Conservation (phyloP, 345 rosid genomes). For the Pistacia atlantica region DNA sequence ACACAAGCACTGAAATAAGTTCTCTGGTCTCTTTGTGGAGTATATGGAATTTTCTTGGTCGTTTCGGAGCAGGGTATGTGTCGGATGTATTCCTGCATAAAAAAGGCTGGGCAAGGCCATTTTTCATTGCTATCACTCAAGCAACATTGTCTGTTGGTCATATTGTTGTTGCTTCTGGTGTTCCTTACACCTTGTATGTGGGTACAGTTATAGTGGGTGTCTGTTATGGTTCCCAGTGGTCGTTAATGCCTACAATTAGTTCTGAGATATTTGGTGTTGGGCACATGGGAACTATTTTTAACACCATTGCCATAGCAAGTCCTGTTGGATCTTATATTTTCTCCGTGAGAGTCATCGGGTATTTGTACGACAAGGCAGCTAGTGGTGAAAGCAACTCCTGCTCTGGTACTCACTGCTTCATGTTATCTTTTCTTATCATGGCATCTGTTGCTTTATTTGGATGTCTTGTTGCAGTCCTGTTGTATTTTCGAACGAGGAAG, state of each 20-base stretch:
- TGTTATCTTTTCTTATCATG: constrained; percentile 75
- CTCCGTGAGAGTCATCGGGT: constrained; percentile 81
- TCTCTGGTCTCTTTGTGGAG: constrained; percentile 77
- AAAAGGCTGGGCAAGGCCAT: constrained; percentile 74
- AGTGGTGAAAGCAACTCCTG: constrained; percentile 50
- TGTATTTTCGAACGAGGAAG: constrained; percentile 61
- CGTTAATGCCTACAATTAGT: constrained; percentile 78
- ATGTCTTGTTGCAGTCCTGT: constrained; percentile 47
- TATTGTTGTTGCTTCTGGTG: constrained; percentile 69
- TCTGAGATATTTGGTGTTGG: constrained; percentile 74
- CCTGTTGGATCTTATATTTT: constrained; percentile 86
- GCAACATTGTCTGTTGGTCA: constrained; percentile 66
- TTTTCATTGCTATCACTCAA: constrained; percentile 68
- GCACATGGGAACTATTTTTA: constrained; percentile 89
- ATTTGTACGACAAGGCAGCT: constrained; percentile 64
- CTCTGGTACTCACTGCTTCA: constrained; percentile 71
- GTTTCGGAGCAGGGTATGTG: constrained; percentile 79
- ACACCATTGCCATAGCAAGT: constrained; percentile 79
- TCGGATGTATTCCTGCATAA: constrained; percentile 70
- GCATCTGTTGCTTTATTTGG: constrained; percentile 64
- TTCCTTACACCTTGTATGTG: constrained; percentile 54
- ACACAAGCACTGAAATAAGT: constrained; percentile 54
- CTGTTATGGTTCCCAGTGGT: constrained; percentile 88
- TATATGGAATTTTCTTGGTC: constrained; percentile 94
- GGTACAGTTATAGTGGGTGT: constrained; percentile 78